phyloP scores from a whole-genome alignment of 345 rosid species.

The Microthlaspi erraticum region DNA sequence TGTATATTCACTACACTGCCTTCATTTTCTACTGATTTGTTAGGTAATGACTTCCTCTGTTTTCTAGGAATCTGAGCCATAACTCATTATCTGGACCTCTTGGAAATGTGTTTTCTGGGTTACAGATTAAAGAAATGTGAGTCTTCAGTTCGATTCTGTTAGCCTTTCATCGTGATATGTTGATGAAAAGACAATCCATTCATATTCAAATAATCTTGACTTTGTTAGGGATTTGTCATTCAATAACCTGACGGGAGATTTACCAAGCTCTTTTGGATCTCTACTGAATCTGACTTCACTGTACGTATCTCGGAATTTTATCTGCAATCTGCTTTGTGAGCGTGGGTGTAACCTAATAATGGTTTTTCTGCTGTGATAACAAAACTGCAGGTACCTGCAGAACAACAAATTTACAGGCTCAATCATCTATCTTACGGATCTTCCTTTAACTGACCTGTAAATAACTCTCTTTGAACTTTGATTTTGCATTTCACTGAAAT shows the following conservation, averaged over 20 bases:
- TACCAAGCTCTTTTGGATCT: constrained; percentile 81
- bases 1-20: constrained; percentile 7
- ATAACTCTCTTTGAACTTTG: constrained; percentile 37
- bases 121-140: constrained; percentile 78
- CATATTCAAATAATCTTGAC: constrained; percentile 8
- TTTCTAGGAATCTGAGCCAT: constrained; percentile 86
- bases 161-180: not conserved
- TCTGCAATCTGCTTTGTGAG: constrained; percentile 23
- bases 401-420: constrained; percentile 91
- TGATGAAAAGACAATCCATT: constrained; percentile 7
- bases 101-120: constrained; percentile 78
- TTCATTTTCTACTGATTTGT: constrained; percentile 8
- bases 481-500: constrained; percentile 27
- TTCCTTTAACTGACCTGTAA: constrained; percentile 79
- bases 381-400: constrained; percentile 72
- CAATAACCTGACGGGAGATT: constrained; percentile 83
- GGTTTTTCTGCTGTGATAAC: constrained; percentile 21
- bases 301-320: constrained; percentile 48
- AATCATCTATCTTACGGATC: constrained; percentile 71
- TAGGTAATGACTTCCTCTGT: constrained; percentile 20
- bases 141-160: constrained; percentile 23
- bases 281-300: constrained; percentile 68
- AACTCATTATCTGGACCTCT: constrained; percentile 77
- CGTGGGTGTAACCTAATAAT: constrained; percentile 6
- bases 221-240: constrained; percentile 79